Conservation (phyloP, 768 basidiomycete genomes). For the Pleurotus tuber-regium region DNA sequence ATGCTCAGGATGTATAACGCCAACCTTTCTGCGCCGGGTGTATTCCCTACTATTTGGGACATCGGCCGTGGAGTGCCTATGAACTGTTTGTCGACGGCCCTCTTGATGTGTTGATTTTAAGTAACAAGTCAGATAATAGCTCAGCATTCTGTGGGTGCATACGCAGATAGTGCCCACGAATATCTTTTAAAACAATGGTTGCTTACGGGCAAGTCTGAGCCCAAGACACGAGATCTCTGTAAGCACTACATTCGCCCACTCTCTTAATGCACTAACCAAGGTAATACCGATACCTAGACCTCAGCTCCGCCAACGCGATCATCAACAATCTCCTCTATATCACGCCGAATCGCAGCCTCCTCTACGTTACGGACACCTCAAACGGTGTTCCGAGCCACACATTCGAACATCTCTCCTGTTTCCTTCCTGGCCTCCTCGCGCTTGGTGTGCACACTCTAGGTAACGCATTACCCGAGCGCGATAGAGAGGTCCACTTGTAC, state of each 20-base stretch:
- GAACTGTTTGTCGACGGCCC: conserved; percentile 33
- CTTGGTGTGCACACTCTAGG: conserved; percentile 47
- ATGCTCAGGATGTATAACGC: conserved; percentile 51
- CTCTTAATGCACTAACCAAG: too few relatives aligned
- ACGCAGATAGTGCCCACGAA: conserved; percentile 66
- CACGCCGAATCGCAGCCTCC: conserved; percentile 47
- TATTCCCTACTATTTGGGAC: conserved; percentile 56
- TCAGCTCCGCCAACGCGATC: conserved; percentile 50
- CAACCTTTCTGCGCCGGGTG: conserved; percentile 40
- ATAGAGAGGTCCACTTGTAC: conserved; percentile 45
- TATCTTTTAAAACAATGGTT: conserved; percentile 71
- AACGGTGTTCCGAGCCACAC: conserved; percentile 34
- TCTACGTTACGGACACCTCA: conserved; percentile 53
- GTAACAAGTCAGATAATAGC: conserved; percentile 17
- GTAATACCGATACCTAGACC: conserved; percentile 30
- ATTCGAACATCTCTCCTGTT: conserved; percentile 66
- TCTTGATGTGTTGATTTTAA: neutral
- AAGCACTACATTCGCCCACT: conserved; percentile 32
- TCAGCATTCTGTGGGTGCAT: conserved; percentile 50
- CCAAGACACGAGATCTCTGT: conserved; percentile 56
- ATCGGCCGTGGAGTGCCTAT: conserved; percentile 38
- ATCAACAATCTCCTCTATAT: conserved; percentile 54
- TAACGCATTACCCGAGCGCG: neutral
- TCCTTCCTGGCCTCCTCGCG: conserved; percentile 60
- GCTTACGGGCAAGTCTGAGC: conserved; percentile 52